Conservation (phyloP, 495 filamentous ascomycete genomes). For the Aspergillus sparsus region DNA sequence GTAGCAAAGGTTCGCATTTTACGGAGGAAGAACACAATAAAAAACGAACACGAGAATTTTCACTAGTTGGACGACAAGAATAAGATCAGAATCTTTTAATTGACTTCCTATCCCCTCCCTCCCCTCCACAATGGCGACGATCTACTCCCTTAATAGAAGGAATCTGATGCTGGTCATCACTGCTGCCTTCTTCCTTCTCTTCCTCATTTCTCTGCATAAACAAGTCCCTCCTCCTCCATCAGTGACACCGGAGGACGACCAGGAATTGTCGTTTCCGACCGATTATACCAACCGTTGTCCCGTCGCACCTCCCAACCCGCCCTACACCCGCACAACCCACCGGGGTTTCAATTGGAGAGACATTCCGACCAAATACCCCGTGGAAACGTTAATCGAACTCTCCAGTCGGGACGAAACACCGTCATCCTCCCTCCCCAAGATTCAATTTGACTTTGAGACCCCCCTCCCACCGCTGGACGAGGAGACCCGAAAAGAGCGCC, state of each 20-base stretch:
- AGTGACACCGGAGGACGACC: neutral
- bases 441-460: slow-evolving; percentile 7
- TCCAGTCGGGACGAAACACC: neutral
- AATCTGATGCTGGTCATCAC: slow-evolving; percentile 3
- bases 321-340: slow-evolving; percentile 4
- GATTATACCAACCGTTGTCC: slow-evolving; percentile 5
- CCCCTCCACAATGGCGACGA: slow-evolving; percentile 2
- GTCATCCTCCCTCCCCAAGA: neutral
- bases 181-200: slow-evolving; percentile 5
- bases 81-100: no score
- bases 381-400: slow-evolving; percentile 1
- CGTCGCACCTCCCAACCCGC: slow-evolving; percentile 8
- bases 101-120: no score
- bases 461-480: slow-evolving; percentile 3
- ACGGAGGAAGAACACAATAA: no score
- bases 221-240: neutral
- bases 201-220: neutral
- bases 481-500: slow-evolving; percentile 11
- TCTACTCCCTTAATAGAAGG: neutral
- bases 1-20: no score
- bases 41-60: no score
- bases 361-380: slow-evolving; percentile 12
- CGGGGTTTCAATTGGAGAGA: slow-evolving; percentile 18
- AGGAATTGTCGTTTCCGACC: neutral
- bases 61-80: no score